phyloP scores from a whole-genome alignment of 1,284 basidiomycete species.

The Ustilago lituana region DNA sequence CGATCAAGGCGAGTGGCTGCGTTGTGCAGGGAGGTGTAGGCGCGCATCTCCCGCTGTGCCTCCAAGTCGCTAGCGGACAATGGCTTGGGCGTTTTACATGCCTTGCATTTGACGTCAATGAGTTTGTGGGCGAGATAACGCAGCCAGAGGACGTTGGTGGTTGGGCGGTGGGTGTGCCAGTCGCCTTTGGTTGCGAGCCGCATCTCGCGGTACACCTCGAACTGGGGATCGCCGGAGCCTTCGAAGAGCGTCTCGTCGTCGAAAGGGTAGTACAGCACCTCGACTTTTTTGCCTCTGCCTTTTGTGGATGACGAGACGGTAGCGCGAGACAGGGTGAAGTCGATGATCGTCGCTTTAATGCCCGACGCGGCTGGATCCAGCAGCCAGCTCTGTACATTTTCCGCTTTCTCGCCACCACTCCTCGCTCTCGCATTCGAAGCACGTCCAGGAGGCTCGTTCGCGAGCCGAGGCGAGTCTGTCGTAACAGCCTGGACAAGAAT shows the following conservation, averaged over 20 bases:
- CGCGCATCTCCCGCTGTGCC: constrained; percentile 12
- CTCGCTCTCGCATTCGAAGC: background rate
- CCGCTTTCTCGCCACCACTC: background rate
- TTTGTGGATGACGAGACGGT: constrained; percentile 17
- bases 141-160: constrained; percentile 91
- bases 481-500: constrained; percentile 74
- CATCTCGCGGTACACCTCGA: constrained; percentile 93
- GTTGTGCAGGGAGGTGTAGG: constrained; percentile 1
- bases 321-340: constrained; percentile 85
- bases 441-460: background rate
- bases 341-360: constrained; percentile 85
- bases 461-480: background rate
- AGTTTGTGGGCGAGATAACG: constrained; percentile 81
- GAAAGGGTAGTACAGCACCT: constrained; percentile 59
- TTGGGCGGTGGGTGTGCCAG: constrained; percentile 80
- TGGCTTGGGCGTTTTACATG: constrained; percentile 8
- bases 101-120: constrained; percentile 66
- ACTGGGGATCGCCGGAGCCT: constrained; percentile 87
- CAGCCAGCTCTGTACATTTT: constrained; percentile 5
- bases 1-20: constrained; percentile 11
- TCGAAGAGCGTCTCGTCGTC: constrained; percentile 67
- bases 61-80: background rate
- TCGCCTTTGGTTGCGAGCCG: constrained; percentile 71
- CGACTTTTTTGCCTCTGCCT: constrained; percentile 8
- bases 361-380: constrained; percentile 69